phyloP scores from a whole-genome alignment of 495 filamentous ascomycete genomes.

The Astrocystis sublimbata region DNA sequence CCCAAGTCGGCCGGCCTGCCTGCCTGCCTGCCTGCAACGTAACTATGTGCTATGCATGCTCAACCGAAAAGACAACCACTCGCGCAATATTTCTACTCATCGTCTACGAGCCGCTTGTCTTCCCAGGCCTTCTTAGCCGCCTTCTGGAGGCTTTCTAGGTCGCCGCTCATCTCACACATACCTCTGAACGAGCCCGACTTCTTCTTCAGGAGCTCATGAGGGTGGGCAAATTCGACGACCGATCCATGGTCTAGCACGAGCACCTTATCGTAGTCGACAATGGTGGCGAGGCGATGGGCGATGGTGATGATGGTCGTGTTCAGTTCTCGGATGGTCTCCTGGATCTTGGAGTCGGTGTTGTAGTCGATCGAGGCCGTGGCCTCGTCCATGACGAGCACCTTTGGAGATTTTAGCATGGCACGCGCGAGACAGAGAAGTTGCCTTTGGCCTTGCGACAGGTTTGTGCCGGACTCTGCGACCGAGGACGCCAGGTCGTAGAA shows the following conservation, averaged over 20 bases:
- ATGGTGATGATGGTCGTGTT: slow-evolving; percentile 95
- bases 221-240: slow-evolving; percentile 87
- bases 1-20: not conserved
- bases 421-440: slow-evolving; percentile 95
- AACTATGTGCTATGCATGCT: too few species aligned
- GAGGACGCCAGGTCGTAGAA: slow-evolving; percentile 85
- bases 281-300: slow-evolving; percentile 94
- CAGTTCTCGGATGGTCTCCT: slow-evolving; percentile 88
- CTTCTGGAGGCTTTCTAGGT: slow-evolving; percentile 69
- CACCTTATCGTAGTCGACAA: slow-evolving; percentile 98
- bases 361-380: slow-evolving; percentile 99
- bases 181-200: slow-evolving; percentile 72
- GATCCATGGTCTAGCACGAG: slow-evolving; percentile 87
- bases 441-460: slow-evolving; percentile 94
- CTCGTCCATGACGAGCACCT: slow-evolving; percentile 97
- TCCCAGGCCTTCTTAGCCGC: slow-evolving; percentile 70
- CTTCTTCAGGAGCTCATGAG: slow-evolving; percentile 72
- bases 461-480: slow-evolving; percentile 89
- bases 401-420: slow-evolving; percentile 86
- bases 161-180: slow-evolving; percentile 96
- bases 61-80: not conserved
- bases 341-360: slow-evolving; percentile 91
- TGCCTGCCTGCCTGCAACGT: too few species aligned
- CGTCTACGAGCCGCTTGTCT: slow-evolving; percentile 44
- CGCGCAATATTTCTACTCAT: slow-evolving; percentile 23